Evolutionary conservation across 208 protist species (phyloP), one percentile per base, ranked within the genome.

Genomic region (Balamuthia mandrillaris): DNA sequence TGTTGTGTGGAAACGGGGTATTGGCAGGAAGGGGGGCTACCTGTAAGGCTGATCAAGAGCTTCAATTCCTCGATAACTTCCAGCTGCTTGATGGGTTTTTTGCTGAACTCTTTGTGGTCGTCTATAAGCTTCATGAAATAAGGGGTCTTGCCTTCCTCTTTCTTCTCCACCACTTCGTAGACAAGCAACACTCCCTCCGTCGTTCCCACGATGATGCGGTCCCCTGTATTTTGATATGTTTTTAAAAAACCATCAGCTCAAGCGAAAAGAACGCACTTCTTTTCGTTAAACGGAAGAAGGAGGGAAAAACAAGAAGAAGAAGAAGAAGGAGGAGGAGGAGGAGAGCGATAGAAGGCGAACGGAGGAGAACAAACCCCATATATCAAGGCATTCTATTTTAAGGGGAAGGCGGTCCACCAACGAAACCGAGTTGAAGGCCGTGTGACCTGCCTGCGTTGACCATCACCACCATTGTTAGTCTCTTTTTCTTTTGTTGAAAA

Each of bases 151-250:
- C 56, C 47, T 9, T 35, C 58, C 27, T 12, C 58, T 12, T 35
- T 35, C 41, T 74, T 74, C 65, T 74, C 65, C 41, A 52, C 51
- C 4, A 74, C 65, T 16, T 74, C 65, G 39, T 74, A 74, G 37
- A 74, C 51, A 33, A 74, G 65, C 5, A 74, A 42, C 65, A 74
- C 65, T 1, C 65, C 65, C 65, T 74, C 65, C 9, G 65, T 27
- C 21, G 65, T 74, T 35, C 65, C 65, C 37, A 74, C 65, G 14
- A 74, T 74, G 5, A 74, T 35, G 1, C 65, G 65, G 6, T 74
- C 65, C 27, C 51, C 65, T 74, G 65, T n/a, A n/a, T n/a, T n/a
- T n/a, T n/a, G 5, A n/a, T 37, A 68, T 4, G 21, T 7, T 18
- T 21, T n/a, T 21, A 60, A 60, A 60, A 60, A 5, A 27, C 6